Percentiles rank a stretch among this genome's conserved stretches.
Conservation (phyloP, 768 basidiomycete genomes). For the Suillus occidentalis region DNA sequence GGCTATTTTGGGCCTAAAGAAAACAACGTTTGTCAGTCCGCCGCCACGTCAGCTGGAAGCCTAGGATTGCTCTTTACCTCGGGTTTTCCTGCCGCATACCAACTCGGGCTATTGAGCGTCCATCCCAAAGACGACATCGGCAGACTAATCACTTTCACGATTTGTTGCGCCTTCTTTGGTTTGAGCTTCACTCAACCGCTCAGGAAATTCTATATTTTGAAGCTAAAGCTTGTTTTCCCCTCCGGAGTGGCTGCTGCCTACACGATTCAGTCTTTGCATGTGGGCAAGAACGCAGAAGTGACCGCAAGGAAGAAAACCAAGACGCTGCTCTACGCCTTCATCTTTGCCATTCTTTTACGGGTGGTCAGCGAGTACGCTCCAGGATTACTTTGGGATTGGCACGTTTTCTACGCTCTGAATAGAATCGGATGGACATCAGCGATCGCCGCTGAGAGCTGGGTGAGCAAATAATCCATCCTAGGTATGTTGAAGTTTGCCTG, state of each 20-base stretch:
- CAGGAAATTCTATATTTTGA: constrained; percentile 58
- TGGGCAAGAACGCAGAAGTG: constrained; percentile 45
- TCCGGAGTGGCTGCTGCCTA: constrained; percentile 64
- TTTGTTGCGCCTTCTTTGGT: constrained; percentile 56
- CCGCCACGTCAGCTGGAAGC: constrained; percentile 46
- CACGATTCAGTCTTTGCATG: constrained; percentile 61
- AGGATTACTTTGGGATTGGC: constrained; percentile 59
- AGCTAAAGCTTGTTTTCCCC: constrained; percentile 62
- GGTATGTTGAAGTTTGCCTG: background rate
- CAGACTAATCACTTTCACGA: constrained; percentile 51
- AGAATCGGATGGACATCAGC: constrained; percentile 56
- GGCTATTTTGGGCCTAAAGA: constrained; percentile 65
- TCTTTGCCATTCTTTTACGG: constrained; percentile 49
- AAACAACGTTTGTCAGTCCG: constrained; percentile 32
- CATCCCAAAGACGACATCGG: constrained; percentile 55
- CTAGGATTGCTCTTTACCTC: constrained; percentile 57
- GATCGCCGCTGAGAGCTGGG: constrained; percentile 58
- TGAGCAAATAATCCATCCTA: constrained; percentile 18
- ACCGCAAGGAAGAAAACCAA: constrained; percentile 56
- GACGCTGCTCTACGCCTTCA: constrained; percentile 46
- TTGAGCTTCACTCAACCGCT: constrained; percentile 67
- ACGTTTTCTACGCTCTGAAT: constrained; percentile 61
- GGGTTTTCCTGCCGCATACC: constrained; percentile 60
- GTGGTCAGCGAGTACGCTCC: constrained; percentile 58
- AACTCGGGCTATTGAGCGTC: constrained; percentile 46